Evolutionary conservation across 352 stramenopile species (phyloP).

Genomic region (Phytophthora crassamura): DNA sequence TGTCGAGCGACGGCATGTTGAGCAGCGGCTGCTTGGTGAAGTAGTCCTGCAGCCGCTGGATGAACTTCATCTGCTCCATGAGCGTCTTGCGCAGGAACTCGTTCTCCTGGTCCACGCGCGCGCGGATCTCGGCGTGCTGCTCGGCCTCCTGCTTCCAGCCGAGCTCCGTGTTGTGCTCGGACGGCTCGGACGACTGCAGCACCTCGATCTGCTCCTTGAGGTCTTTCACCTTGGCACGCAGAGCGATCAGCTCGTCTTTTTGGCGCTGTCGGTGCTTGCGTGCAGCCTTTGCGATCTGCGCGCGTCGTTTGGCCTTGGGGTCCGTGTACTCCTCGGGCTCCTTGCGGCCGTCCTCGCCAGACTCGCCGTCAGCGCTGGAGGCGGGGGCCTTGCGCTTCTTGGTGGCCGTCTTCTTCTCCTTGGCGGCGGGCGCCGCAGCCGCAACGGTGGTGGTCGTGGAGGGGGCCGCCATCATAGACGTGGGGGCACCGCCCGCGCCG

Average conservation of each 20-base stretch:
- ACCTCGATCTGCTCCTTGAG: constrained; percentile 92
- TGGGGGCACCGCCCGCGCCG: constrained; percentile 16
- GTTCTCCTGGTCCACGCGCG: constrained; percentile 90
- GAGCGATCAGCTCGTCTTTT: constrained; percentile 88
- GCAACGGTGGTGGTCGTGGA: constrained; percentile 7
- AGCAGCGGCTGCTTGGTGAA: constrained; percentile 91
- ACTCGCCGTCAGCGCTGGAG: constrained; percentile 46
- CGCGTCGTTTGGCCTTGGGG: constrained; percentile 86
- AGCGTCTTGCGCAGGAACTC: constrained; percentile 90
- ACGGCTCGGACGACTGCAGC: constrained; percentile 87
- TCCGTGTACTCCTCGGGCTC: constrained; percentile 83
- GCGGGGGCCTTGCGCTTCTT: constrained; percentile 83
- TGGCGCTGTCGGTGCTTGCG: constrained; percentile 89
- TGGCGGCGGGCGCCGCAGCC: constrained; percentile 29
- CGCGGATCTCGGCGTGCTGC: constrained; percentile 88
- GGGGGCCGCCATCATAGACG: constrained; percentile 22
- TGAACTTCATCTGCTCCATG: constrained; percentile 94
- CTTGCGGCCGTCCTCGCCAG: constrained; percentile 66
- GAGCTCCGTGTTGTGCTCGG: constrained; percentile 89
- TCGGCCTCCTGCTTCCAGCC: constrained; percentile 91
- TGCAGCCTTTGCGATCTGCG: constrained; percentile 89
- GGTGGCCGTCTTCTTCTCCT: constrained; percentile 61
- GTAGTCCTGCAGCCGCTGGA: constrained; percentile 90
- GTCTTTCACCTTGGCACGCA: constrained; percentile 90
- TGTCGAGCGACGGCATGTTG: constrained; percentile 88